Base-by-base conservation (phyloP, 352 stramenopile species). In the Phytophthora idaei region DNA sequence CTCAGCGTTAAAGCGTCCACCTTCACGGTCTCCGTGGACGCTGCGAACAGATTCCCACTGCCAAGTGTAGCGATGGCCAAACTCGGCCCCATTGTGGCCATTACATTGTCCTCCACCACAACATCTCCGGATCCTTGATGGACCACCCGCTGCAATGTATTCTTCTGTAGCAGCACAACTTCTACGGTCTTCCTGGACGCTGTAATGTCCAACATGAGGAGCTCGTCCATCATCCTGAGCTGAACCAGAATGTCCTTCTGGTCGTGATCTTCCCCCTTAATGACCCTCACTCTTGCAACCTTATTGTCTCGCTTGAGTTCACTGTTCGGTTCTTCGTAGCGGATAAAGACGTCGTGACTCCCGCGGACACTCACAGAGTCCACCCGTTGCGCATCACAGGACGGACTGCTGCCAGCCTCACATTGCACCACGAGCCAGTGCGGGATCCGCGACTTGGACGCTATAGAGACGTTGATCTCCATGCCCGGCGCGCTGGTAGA, bases 151-250 rank as follows among this genome's bases (percentile, higher is more conserved):
- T 69, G 65, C 32, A 73, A 28, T 61, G 57, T 41, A 36, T 64
- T 44, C 29, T 69, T 60, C 47, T 61, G 65, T 6, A 54, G 14
- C 34, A 73, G 25, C 39, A 73, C 60, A 9, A 73, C 48, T 17
- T 73, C 65, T 9, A 72, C 42, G 31, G 52, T 68, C 39, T 72
- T 64, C 41, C 11, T 56, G 36, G 29, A 49, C 36, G 48, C 62
- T 4, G 55, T 59, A 25, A 74, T 28, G 46, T 74, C 49, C 49
- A 71, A 34, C 25, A 55, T 70, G 31, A 71, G 55, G 32, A 74
- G 59, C 52, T 63, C 59, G 15, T 39, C 28, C 42, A 53, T 64
- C 46, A 27, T 44, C 7, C 53, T 41, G 10, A 64, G 51, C 6
- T 50, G 51, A 14, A 72, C 14, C 28, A 54, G 2, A 59, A 72